phyloP scores from a whole-genome alignment of 2,329 filamentous ascomycete species.

The Exophiala mesophila region DNA sequence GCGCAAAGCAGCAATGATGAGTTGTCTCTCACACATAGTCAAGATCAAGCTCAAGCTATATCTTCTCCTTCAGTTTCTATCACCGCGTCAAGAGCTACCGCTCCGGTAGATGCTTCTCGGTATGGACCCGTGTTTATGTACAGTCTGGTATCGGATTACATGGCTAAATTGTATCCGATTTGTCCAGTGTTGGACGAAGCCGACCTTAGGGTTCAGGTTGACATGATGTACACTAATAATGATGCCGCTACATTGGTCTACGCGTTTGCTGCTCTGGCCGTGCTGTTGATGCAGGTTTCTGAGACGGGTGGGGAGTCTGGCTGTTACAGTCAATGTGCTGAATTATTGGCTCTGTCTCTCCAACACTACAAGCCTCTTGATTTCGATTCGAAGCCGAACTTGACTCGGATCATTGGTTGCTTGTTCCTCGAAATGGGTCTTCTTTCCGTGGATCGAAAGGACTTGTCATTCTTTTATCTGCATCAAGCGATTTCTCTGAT shows the following conservation, averaged over 20 bases:
- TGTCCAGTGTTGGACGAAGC: slow-evolving; percentile 42
- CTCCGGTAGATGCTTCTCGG: neutral
- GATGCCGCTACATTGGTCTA: slow-evolving; percentile 42
- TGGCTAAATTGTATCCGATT: slow-evolving; percentile 43
- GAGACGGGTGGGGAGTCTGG: slow-evolving; percentile 23
- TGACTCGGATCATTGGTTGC: slow-evolving; percentile 44
- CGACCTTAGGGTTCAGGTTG: slow-evolving; percentile 31
- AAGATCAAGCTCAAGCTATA: too few species aligned
- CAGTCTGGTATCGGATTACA: slow-evolving; percentile 43
- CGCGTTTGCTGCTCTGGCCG: slow-evolving; percentile 43
- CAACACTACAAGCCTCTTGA: slow-evolving; percentile 35
- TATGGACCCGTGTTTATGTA: slow-evolving; percentile 28
- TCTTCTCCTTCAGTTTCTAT: too few species aligned
- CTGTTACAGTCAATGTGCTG: slow-evolving; percentile 28
- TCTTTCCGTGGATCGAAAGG: too few species aligned
- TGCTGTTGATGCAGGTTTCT: slow-evolving; percentile 37
- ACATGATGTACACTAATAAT: slow-evolving; percentile 35
- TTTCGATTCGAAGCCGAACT: slow-evolving; percentile 38
- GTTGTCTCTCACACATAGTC: too few species aligned
- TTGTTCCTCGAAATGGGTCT: too few species aligned
- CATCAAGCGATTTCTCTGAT: slow-evolving; percentile 47
- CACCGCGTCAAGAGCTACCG: too few species aligned
- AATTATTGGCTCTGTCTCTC: slow-evolving; percentile 32
- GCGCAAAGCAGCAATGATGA: too few species aligned
- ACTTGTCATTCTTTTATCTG: too few species aligned